Base-by-base conservation (phyloP, 2,329 filamentous ascomycete species). In the Ascochyta lentis region DNA sequence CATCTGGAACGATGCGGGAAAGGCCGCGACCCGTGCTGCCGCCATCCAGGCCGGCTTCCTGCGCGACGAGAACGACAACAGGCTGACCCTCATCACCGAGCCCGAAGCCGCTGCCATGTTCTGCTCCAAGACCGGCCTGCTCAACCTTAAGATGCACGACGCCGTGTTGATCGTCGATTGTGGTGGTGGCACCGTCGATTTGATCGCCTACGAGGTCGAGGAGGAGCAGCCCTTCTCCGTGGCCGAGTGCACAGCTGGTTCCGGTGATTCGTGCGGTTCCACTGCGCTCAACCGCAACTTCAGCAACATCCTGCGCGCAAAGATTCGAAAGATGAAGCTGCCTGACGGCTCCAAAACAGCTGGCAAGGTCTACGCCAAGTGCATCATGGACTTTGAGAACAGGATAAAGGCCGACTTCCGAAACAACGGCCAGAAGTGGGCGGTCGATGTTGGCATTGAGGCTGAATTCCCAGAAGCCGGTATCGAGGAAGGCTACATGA, bases 381-480 rank as follows among this genome's bases (percentile, higher is more conserved):
- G 94, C 77, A 98, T 99, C 78, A 98, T 98, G 94, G 95, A 99
- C 79, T 99, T 99, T 71, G 95, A 99, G 82, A 98, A 98, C 85
- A 85, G 95, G 76, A 97, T 99, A 85, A 99, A 99, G 84, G 95
- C 95, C 45, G 95, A 98, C 77, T 99, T 99, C 88, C 88, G 95
- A 63, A 98, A 98, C 81, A 98, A 97, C 77, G 93, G 94, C 45
- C 94, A 98, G 78, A 98, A 98, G 78, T 98, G 95, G 95, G 95
- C 95, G 40, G 93, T 98, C 19, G 95, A 99, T 74, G 95, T 99
- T 45, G 95, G 95, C 72, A 98, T 99, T 70, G 95, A 99, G 81
- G 92, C 94, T 39, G 95, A 98, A 73, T 98, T 96, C 80, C 94
- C 94, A 35, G 95, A 98, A 74, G 95, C 95, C 29, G 93, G 92